phyloP scores from a whole-genome alignment of 2,329 filamentous ascomycete genomes.

The Paramyrothecium roridum region DNA sequence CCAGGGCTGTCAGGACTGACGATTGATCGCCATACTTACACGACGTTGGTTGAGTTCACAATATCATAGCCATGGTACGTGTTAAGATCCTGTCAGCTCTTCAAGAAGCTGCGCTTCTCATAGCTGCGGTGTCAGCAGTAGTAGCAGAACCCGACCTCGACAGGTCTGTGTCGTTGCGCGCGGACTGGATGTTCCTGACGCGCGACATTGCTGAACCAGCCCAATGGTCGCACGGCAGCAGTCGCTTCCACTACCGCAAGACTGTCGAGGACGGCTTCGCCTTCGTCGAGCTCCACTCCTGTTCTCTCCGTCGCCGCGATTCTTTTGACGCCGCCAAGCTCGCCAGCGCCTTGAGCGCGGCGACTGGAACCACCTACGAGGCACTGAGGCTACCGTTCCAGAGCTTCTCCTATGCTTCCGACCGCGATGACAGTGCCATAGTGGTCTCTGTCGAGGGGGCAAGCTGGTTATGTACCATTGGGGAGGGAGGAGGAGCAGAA shows the following conservation, averaged over 20 bases:
- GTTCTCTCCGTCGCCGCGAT: conserved; percentile 5
- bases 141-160: conserved; percentile 3
- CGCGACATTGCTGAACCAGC: conserved; percentile 5
- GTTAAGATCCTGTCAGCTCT: not conserved
- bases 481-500: conserved; percentile 2
- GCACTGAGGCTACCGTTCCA: conserved; percentile 3
- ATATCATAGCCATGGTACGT: not conserved
- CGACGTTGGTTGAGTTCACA: not conserved
- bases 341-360: conserved; percentile 2
- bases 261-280: conserved; percentile 5
- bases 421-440: conserved; percentile 4
- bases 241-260: conserved; percentile 5
- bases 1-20: not conserved
- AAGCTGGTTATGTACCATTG: conserved; percentile 4
- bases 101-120: conserved; percentile 1
- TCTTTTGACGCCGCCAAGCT: conserved; percentile 4
- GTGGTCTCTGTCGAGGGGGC: conserved; percentile 2
- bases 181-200: conserved; percentile 6
- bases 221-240: conserved; percentile 6
- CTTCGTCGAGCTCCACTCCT: conserved; percentile 4
- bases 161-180: conserved; percentile 4
- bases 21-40: not conserved
- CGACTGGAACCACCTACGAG: conserved; percentile 2
- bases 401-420: conserved; percentile 1
- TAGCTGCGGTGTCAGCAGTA: not conserved